A percentile compares a stretch with the other conserved stretches of the same genome.
These are phyloP conservation scores for Moesziomyces aphidis DNA, from an alignment of 1,284 basidiomycete species.

Conservation along the genomic window DNA sequence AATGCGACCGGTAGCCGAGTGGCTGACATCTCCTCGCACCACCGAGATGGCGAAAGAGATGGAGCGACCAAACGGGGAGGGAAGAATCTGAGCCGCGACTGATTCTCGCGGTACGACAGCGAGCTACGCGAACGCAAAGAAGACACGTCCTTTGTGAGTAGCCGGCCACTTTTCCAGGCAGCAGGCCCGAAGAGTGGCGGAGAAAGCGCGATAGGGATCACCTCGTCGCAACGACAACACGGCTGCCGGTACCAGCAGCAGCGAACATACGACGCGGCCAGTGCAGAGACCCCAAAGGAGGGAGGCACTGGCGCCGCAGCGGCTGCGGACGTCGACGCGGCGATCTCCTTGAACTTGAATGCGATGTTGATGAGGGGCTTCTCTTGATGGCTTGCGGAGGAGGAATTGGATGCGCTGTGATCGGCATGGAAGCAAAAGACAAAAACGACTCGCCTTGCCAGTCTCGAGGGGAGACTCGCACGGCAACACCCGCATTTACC, in stretches of 20 bases:
- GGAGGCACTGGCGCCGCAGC: background rate
- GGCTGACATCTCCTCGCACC: conserved; percentile 16
- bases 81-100: conserved; percentile 2
- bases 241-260: background rate
- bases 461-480: conserved; percentile 5
- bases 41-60: conserved; percentile 10
- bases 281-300: background rate
- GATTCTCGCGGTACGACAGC: background rate
- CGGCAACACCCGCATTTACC: conserved; percentile 20
- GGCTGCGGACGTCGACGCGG: background rate
- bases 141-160: background rate
- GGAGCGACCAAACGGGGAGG: conserved; percentile 43
- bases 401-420: conserved; percentile 14
- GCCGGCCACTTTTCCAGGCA: background rate
- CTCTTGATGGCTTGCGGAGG: conserved; percentile 29
- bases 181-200: too few relatives aligned
- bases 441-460: conserved; percentile 10
- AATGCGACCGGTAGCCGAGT: conserved; percentile 27
- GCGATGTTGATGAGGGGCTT: conserved; percentile 23
- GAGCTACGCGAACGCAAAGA: background rate
- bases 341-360: background rate
- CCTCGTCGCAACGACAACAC: background rate
- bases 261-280: background rate
- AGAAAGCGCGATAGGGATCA: background rate
- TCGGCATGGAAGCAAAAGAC: conserved; percentile 40